phyloP scores from a whole-genome alignment of 352 stramenopile species.

The Phytopythium boreale region DNA sequence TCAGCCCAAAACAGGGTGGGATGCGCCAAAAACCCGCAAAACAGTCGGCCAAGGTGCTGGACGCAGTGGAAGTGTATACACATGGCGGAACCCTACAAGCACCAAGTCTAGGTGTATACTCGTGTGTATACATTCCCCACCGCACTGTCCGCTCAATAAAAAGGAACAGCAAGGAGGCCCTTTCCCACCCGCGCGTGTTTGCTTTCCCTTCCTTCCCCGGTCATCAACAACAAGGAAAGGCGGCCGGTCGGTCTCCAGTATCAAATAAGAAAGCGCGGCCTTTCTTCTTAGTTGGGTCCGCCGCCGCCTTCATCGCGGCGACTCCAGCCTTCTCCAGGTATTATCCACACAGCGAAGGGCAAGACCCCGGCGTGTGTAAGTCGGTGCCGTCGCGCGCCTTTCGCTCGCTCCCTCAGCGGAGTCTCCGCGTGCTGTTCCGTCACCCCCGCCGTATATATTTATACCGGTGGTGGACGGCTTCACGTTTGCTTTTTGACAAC shows the following conservation, averaged over 20 bases:
- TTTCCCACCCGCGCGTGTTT: neutral
- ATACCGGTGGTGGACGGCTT: slow-evolving; percentile 2
- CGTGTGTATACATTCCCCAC: neutral
- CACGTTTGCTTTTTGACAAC: neutral
- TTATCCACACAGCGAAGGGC: too few species aligned
- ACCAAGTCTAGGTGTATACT: neutral
- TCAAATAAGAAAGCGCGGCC: neutral
- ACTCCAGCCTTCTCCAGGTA: too few species aligned
- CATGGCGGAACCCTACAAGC: too few species aligned
- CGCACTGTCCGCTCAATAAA: neutral
- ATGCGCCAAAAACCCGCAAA: neutral
- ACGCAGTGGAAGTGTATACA: neutral
- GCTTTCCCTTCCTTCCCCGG: neutral
- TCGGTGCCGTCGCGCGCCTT: too few species aligned
- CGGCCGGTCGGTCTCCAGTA: neutral
- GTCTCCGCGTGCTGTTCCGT: neutral
- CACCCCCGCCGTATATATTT: neutral
- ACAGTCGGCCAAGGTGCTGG: neutral
- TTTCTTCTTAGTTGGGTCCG: neutral
- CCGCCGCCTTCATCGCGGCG: too few species aligned
- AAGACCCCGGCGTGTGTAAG: too few species aligned
- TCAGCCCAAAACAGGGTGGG: neutral
- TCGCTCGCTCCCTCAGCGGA: neutral
- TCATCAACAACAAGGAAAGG: neutral
- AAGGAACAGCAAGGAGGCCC: neutral